Evolutionary conservation across 257 asterid genomes (phyloP).

Genomic region (Fraxinus anomala): DNA sequence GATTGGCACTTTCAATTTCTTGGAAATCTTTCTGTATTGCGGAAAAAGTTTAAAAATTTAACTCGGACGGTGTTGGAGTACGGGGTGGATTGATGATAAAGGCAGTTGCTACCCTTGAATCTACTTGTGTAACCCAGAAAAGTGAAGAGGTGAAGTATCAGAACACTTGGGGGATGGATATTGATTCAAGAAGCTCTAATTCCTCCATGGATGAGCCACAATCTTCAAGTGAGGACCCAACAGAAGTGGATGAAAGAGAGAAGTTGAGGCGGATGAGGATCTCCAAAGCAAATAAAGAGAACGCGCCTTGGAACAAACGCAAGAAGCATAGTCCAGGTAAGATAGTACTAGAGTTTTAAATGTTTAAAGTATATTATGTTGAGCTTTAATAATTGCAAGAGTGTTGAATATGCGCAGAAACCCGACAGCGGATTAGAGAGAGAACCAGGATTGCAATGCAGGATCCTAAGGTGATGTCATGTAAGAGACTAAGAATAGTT

Average conservation of each 20-base stretch:
- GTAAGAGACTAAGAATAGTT: constrained; percentile 52
- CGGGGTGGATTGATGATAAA: constrained; percentile 57
- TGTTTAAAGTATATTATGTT: background rate
- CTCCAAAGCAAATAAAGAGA: constrained; percentile 92
- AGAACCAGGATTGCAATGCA: constrained; percentile 94
- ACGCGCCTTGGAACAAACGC: constrained; percentile 95
- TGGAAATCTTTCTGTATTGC: constrained; percentile 42
- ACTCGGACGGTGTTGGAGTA: constrained; percentile 36
- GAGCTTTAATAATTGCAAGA: constrained; percentile 1
- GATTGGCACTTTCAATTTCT: constrained; percentile 40
- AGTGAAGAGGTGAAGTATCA: constrained; percentile 23
- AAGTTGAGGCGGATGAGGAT: constrained; percentile 87
- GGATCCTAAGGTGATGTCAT: constrained; percentile 99
- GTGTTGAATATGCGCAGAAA: constrained; percentile 59
- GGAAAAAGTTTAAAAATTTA: constrained; percentile 32
- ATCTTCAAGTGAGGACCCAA: constrained; percentile 50
- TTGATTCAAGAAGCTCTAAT: constrained; percentile 39
- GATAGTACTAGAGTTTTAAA: background rate
- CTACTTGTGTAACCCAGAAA: constrained; percentile 33
- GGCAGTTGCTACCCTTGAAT: constrained; percentile 75
- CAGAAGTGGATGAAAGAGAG: constrained; percentile 64
- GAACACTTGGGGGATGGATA: constrained; percentile 42
- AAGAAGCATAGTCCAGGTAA: constrained; percentile 92
- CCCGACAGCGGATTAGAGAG: constrained; percentile 73
- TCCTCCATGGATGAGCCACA: constrained; percentile 35